Evolutionary conservation across 1,284 basidiomycete genomes (phyloP).

Genomic region (Tausonia pullulans): DNA sequence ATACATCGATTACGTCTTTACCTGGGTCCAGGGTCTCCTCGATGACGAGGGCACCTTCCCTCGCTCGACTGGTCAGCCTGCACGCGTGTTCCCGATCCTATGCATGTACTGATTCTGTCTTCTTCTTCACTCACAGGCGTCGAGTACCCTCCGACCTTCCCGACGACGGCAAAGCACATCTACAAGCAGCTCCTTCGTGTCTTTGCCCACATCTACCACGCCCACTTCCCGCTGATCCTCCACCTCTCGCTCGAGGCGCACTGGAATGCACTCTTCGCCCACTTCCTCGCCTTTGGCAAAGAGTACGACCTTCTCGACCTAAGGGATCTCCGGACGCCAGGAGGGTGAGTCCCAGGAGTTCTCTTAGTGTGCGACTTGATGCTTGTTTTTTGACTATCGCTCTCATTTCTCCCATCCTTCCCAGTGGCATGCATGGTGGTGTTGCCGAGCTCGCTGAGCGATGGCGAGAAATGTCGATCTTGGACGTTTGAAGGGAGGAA

Average conservation of each 20-base stretch:
- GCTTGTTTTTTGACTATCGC: not conserved
- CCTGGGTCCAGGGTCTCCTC: constrained; percentile 89
- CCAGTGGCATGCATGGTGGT: constrained; percentile 33
- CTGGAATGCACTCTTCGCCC: constrained; percentile 95
- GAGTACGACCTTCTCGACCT: constrained; percentile 68
- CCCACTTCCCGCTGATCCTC: constrained; percentile 80
- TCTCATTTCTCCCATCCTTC: not conserved
- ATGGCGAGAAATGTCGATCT: constrained; percentile 72
- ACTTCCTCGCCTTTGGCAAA: constrained; percentile 78
- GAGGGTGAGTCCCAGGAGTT: constrained; percentile 20
- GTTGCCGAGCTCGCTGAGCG: constrained; percentile 78
- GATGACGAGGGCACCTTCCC: constrained; percentile 90
- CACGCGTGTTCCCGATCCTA: not conserved
- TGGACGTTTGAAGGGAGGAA: constrained; percentile 36
- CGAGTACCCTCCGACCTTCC: constrained; percentile 81
- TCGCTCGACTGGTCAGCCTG: constrained; percentile 70
- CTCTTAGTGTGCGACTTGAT: not conserved
- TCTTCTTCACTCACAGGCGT: constrained; percentile 45
- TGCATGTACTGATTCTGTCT: not conserved
- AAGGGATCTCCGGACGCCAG: constrained; percentile 45
- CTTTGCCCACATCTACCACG: constrained; percentile 95
- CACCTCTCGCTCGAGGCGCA: constrained; percentile 92
- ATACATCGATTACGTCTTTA: constrained; percentile 99
- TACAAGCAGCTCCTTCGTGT: constrained; percentile 94
- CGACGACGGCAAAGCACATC: constrained; percentile 86